These are phyloP conservation scores for Microdochium bolleyi DNA, from an alignment of 2,329 filamentous ascomycete species.

Conservation along the genomic window DNA sequence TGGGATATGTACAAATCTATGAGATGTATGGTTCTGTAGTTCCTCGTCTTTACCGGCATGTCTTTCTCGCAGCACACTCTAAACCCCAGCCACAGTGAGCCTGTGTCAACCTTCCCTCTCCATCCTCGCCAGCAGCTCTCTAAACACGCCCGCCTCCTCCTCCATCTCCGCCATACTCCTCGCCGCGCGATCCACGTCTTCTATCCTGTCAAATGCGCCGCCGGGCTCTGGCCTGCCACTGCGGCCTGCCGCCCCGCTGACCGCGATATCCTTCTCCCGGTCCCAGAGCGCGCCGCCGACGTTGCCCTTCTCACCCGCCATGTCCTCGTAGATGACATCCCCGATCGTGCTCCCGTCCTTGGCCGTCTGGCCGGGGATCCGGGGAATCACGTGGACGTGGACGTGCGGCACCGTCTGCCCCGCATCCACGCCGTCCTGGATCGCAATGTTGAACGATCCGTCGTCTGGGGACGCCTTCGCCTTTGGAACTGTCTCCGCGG, in stretches of 20 bases:
- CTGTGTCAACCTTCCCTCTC: conserved; percentile 11
- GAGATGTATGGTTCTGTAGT: too few relatives aligned
- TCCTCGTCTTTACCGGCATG: too few relatives aligned
- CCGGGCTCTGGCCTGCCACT: conserved; percentile 36
- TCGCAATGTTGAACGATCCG: conserved; percentile 80
- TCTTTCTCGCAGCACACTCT: too few relatives aligned
- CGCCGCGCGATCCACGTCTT: conserved; percentile 61
- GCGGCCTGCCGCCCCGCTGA: conserved; percentile 6
- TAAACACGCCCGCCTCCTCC: conserved; percentile 64
- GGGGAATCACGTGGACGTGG: conserved; percentile 61
- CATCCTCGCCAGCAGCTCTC: conserved; percentile 37
- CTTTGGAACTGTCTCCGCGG: conserved; percentile 2
- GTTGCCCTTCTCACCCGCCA: conserved; percentile 82
- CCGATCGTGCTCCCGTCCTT: conserved; percentile 15
- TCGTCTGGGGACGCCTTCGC: conserved; percentile 27
- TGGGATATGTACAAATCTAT: too few relatives aligned
- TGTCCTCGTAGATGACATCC: conserved; percentile 61
- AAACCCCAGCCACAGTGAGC: background rate
- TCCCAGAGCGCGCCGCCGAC: conserved; percentile 56
- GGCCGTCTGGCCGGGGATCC: conserved; percentile 18
- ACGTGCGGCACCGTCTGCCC: conserved; percentile 93
- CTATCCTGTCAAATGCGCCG: conserved; percentile 58
- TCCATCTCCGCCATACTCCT: conserved; percentile 71
- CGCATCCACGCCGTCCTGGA: conserved; percentile 87
- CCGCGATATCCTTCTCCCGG: conserved; percentile 5